Base-by-base conservation (phyloP, 1,284 basidiomycete species). In the Melampsora larici-populina region DNA sequence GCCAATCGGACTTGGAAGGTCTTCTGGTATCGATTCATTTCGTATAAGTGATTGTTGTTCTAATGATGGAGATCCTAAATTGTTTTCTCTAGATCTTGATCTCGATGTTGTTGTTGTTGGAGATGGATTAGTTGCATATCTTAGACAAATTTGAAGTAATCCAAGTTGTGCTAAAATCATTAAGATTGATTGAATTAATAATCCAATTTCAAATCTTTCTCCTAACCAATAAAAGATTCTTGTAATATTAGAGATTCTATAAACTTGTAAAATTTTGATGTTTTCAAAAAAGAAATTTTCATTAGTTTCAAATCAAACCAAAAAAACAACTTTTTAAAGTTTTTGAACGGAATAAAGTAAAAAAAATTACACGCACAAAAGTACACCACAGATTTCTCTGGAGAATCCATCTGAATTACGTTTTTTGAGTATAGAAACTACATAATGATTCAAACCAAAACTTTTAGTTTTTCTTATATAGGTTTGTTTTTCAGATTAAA, bases 121-220 rank as follows among this genome's bases (percentile, higher is more conserved):
- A 24, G 55, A 26, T 43, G 71, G 24, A 15, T 51, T 17, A 0
- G 84, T 84, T 24, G 81, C 79, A 80, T 85, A 87, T 75, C 85
- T 82, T 31, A 87, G 81, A 79, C 86, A 87, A 40, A 87, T 84
- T 51, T 85, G 84, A 58, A 88, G 84, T 24, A 88, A 83, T 18
- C 82, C 82, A 40, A 87, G 83, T 79, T 87, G 86, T 4, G 85
- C 83, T 11, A 84, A 70, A 73, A 87, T 86, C 80, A 87, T 85
- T 24, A 84, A 79, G n/a, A 86, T 79, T 3, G 85, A 85, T 79
- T 86, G 85, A 29, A 85, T 81, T 18, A 86, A 82, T 13, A 87
- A 82, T 0, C 86, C 86, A 8, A 84, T 83, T 79, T 87, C 86
- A 79, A 87, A 87, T 4, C 84, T 82, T 63, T 86, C 84, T 1